Percentiles rank a stretch among this genome's conserved stretches.
Conservation (phyloP, 2,329 filamentous ascomycete species). For the Trichoderma oligosporum region DNA sequence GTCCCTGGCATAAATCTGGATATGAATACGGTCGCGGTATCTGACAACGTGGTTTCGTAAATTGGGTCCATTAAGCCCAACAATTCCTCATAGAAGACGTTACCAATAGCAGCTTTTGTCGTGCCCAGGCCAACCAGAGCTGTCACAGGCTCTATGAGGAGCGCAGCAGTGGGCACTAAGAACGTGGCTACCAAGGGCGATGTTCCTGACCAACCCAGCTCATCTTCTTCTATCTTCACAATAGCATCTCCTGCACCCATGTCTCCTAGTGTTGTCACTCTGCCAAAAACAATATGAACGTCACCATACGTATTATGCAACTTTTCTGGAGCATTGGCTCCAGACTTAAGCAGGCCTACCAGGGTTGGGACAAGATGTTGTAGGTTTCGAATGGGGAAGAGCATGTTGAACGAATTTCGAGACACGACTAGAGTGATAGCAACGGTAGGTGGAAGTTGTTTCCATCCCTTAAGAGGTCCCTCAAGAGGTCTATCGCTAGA, state of each 20-base stretch:
- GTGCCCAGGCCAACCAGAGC: constrained; percentile 34
- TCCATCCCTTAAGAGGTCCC: constrained; percentile 37
- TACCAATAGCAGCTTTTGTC: constrained; percentile 26
- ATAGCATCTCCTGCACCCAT: constrained; percentile 30
- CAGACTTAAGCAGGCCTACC: constrained; percentile 30
- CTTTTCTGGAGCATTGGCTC: constrained; percentile 22
- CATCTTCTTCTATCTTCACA: constrained; percentile 35
- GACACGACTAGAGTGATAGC: constrained; percentile 39
- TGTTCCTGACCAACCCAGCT: constrained; percentile 35
- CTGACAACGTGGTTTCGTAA: constrained; percentile 31
- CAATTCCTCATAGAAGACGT: constrained; percentile 24
- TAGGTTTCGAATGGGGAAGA: constrained; percentile 25
- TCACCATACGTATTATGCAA: constrained; percentile 39
- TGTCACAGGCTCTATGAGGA: constrained; percentile 34
- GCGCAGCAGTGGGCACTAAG: constrained; percentile 35
- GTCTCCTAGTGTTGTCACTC: constrained; percentile 25
- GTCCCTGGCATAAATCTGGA: constrained; percentile 38
- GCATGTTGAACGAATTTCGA: constrained; percentile 25
- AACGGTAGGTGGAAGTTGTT: constrained; percentile 34
- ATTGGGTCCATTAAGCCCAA: constrained; percentile 31
- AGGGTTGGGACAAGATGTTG: constrained; percentile 29
- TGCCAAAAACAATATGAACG: constrained; percentile 43
- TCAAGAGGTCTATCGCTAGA: constrained; percentile 30
- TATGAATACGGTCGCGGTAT: constrained; percentile 34
- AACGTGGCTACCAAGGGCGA: constrained; percentile 42